Evolutionary conservation across 169 alveolate species (phyloP).

Genomic region (Toxoplasma gondii): DNA sequence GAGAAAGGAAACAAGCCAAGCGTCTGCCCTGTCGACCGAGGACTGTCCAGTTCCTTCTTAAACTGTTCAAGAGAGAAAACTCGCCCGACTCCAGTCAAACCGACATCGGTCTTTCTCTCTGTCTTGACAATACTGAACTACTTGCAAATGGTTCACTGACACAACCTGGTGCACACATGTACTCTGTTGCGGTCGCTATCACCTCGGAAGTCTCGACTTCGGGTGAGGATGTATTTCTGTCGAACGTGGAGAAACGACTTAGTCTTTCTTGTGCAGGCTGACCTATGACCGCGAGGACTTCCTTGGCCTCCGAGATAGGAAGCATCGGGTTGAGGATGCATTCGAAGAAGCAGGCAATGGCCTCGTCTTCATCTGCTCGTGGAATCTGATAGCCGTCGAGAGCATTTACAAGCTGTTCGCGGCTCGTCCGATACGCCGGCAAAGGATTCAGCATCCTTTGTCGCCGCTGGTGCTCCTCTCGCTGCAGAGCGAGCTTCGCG

Average conservation of each 20-base stretch:
- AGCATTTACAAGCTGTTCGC: conserved; percentile 2
- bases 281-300: conserved; percentile 45
- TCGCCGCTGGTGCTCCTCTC: neutral
- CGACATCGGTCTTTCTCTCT: too few species aligned
- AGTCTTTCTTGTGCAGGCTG: neutral
- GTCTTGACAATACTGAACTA: too few species aligned
- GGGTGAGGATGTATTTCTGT: too few species aligned
- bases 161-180: too few species aligned
- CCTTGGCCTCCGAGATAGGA: conserved; percentile 30
- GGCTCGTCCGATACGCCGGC: neutral
- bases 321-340: conserved; percentile 44
- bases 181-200: too few species aligned
- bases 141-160: too few species aligned
- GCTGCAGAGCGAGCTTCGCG: neutral
- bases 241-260: too few species aligned
- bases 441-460: conserved; percentile 23
- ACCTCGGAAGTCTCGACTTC: too few species aligned
- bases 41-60: too few species aligned
- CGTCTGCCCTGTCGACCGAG: neutral
- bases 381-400: conserved; percentile 41
- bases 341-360: conserved; percentile 41
- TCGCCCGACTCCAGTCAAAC: too few species aligned
- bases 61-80: too few species aligned
- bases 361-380: conserved; percentile 28
- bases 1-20: neutral